Percentiles rank a stretch among this genome's conserved stretches.
These are phyloP conservation scores for Priceomyces fermenticarens DNA, from an alignment of 805 yeast genomes.

Conservation along the genomic window DNA sequence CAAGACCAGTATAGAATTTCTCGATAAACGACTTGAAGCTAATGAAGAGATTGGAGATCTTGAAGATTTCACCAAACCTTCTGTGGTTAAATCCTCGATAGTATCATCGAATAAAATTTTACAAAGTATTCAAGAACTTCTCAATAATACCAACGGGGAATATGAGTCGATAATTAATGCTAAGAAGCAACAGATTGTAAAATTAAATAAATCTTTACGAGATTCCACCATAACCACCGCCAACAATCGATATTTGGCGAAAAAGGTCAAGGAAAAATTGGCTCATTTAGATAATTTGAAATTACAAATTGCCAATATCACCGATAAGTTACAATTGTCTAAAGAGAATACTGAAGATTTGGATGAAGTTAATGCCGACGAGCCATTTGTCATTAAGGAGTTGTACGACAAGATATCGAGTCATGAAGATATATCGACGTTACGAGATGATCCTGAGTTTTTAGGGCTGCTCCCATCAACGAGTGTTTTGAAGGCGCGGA, in stretches of 20 bases:
- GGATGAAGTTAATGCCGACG: constrained; percentile 78
- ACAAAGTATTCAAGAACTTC: constrained; percentile 37
- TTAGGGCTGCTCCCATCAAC: constrained; percentile 41
- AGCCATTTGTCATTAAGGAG: constrained; percentile 74
- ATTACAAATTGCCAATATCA: constrained; percentile 39
- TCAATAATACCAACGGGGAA: constrained; percentile 35
- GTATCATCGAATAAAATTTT: constrained; percentile 29
- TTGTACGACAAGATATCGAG: constrained; percentile 51
- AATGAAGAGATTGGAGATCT: constrained; percentile 9
- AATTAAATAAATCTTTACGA: constrained; percentile 32
- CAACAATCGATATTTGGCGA: constrained; percentile 36
- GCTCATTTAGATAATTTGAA: constrained; percentile 49
- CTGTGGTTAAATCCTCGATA: constrained; percentile 1
- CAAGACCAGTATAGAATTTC: constrained; percentile 30
- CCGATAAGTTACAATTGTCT: constrained; percentile 30
- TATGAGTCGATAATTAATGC: constrained; percentile 35
- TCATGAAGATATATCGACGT: constrained; percentile 22
- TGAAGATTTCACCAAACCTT: constrained; percentile 8
- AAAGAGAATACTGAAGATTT: constrained; percentile 47
- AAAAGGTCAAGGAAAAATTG: constrained; percentile 35
- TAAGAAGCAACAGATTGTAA: constrained; percentile 33
- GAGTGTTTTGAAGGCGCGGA: constrained; percentile 65
- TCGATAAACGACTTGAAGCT: constrained; percentile 23
- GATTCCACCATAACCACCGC: constrained; percentile 42
- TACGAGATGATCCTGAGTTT: constrained; percentile 21